Base-by-base conservation (phyloP, 2,329 filamentous ascomycete genomes). In the Akanthomyces dipterigenus region DNA sequence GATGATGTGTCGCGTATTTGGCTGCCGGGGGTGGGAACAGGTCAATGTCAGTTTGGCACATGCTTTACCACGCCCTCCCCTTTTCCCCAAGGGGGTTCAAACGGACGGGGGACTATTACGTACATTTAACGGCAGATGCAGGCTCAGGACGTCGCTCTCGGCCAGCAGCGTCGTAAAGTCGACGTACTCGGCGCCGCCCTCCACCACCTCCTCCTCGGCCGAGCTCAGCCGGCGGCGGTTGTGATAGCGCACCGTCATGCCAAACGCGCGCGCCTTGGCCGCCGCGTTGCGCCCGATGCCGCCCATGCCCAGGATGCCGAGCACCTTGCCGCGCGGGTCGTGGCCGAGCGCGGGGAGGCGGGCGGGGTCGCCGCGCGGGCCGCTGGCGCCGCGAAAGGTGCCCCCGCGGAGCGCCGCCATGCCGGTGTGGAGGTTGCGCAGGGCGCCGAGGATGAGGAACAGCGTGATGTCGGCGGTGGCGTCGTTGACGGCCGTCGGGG, bases 261-360 rank as follows among this genome's bases (percentile, higher is more conserved):
- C 89, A 70, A 96, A 93, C 0, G 80, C 88, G 59, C 83, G 80
- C 3, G 87, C 88, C 74, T 92, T 92, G 70, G 78, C 83, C 70
- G 88, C 90, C 67, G 95, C 74, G 69, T 91, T 91, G 40, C 88
- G 79, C 0, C 91, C 91, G 63, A 96, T 95, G 2, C 91, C 90
- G 22, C 91, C 91, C 90, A 95, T 93, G 7, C 91, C 91, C 45
- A 96, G 72, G 63, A 96, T 91, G 0, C 91, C 91, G 5, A 96
- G 79, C 1, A 87, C 77, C 73, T 93, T 95, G 40, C 88, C 89
- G 72, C 89, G 80, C 1, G 90, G 90, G 69, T 95, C 90, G 70
- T 90, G 88, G 14, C 90, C 91, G 6, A 86, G 76, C 0, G 86
- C 80, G 1, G 82, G 80, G 7, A 77, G 72, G 3, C 79, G 77